Base-by-base conservation (phyloP, 345 rosid genomes). In the Tarenaya hassleriana region DNA sequence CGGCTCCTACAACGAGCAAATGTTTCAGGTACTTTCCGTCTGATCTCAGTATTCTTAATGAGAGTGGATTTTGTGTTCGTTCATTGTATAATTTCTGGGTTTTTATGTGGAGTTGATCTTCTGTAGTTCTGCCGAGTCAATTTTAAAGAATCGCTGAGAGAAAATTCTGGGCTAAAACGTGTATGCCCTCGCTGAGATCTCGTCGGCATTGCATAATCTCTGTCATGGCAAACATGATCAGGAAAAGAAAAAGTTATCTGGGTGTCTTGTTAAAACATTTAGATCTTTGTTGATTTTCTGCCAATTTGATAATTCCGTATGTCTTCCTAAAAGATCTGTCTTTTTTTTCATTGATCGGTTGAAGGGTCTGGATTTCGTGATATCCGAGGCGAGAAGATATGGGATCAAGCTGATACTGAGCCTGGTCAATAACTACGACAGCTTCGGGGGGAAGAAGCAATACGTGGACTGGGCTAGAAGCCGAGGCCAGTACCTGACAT, bases 321-420 rank as follows among this genome's bases (percentile, higher is more conserved):
- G n/a, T n/a, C n/a, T n/a, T 41, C 7, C 15, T 14, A 38, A 24
- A 64, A 9, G 9, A 7, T 49, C 3, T 24, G 10, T 47, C 34
- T 33, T 13, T 45, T 21, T 6, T 9, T 47, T 17, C 16, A 32
- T 27, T 41, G 43, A 24, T 53, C 48, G 49, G 33, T 54, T 42
- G 16, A 32, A 87, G 98, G 96, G 96, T 6, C 71, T 92, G 84
- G 98, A 92, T 69, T 92, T 84, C 76, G 98, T 83, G n/a, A 64
- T 88, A 63, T 80, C 86, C 56, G 97, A 89, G 72, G 97, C 97
- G 24, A 71, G 75, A 64, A 77, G 45, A 33, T 53, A 74, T 56
- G 86, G 90, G 15, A 76, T 89, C 32, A 86, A 86, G 78, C 69
- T 89, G 12, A 74, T 86, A 47, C 60, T 89, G 39, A 86, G 89